phyloP scores from a whole-genome alignment of 176 grass and related monocot genomes.

The Rhynchospora pubera region DNA sequence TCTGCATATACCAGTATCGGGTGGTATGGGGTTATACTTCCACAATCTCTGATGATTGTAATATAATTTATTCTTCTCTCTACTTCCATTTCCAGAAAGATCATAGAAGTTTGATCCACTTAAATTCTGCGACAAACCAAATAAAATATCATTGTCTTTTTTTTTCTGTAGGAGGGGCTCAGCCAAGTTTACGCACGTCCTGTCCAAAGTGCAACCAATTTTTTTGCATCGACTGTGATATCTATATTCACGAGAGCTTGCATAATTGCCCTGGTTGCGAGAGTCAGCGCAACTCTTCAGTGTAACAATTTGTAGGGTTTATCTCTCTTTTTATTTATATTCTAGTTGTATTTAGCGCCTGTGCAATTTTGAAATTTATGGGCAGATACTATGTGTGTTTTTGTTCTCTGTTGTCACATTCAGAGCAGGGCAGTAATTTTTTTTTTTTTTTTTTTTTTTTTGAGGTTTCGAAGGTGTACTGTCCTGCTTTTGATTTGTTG shows the following conservation, averaged over 20 bases:
- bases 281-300: slow-evolving; percentile 36
- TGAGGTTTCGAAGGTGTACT: neutral
- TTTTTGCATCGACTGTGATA: slow-evolving; percentile 95
- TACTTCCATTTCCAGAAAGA: neutral
- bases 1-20: neutral
- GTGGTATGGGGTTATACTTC: neutral
- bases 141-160: neutral
- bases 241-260: slow-evolving; percentile 97
- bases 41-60: neutral
- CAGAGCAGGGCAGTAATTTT: neutral
- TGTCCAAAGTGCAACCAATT: slow-evolving; percentile 84
- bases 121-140: neutral
- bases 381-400: neutral
- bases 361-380: neutral
- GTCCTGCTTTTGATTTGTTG: neutral
- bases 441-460: neutral
- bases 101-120: neutral
- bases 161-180: slow-evolving; percentile 50
- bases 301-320: neutral
- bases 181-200: slow-evolving; percentile 44
- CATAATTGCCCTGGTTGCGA: slow-evolving; percentile 97
- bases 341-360: neutral
- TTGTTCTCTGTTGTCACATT: neutral
- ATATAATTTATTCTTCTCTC: neutral
- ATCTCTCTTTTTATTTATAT: neutral